Evolutionary conservation across 2,329 filamentous ascomycete species (phyloP).

Genomic region (Penicillium sp.): DNA sequence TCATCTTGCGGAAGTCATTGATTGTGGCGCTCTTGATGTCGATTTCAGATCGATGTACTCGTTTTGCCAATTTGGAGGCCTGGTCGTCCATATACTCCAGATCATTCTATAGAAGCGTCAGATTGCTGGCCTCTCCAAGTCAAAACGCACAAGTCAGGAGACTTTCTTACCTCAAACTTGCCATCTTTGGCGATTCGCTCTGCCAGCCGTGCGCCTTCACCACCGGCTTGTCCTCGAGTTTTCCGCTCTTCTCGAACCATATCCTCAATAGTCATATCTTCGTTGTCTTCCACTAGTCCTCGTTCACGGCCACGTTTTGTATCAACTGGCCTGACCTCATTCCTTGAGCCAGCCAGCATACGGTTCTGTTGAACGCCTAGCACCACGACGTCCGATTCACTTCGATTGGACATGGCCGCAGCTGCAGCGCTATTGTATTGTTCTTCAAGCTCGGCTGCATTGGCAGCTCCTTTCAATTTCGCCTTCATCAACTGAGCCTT

Average conservation of each 20-base stretch:
- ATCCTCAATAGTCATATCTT: conserved; percentile 94
- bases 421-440: conserved; percentile 76
- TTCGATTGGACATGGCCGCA: conserved; percentile 59
- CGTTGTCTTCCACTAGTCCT: conserved; percentile 83
- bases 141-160: not conserved
- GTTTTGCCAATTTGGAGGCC: conserved; percentile 81
- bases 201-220: conserved; percentile 79
- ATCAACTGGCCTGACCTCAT: conserved; percentile 75
- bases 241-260: conserved; percentile 95
- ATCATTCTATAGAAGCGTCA: conserved; percentile 59
- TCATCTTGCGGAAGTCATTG: conserved; percentile 85
- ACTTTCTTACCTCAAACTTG: conserved; percentile 70
- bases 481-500: conserved; percentile 97
- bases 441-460: conserved; percentile 74
- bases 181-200: conserved; percentile 92
- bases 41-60: conserved; percentile 83
- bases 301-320: conserved; percentile 83
- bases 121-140: not conserved
- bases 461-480: conserved; percentile 75
- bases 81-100: conserved; percentile 99
- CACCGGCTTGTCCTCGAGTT: conserved; percentile 73
- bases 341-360: conserved; percentile 73
- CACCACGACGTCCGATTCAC: conserved; percentile 71
- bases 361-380: conserved; percentile 87
- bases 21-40: conserved; percentile 88